These are phyloP conservation scores for Sporothrix brasiliensis DNA, from an alignment of 2,329 filamentous ascomycete genomes.

Conservation along the genomic window DNA sequence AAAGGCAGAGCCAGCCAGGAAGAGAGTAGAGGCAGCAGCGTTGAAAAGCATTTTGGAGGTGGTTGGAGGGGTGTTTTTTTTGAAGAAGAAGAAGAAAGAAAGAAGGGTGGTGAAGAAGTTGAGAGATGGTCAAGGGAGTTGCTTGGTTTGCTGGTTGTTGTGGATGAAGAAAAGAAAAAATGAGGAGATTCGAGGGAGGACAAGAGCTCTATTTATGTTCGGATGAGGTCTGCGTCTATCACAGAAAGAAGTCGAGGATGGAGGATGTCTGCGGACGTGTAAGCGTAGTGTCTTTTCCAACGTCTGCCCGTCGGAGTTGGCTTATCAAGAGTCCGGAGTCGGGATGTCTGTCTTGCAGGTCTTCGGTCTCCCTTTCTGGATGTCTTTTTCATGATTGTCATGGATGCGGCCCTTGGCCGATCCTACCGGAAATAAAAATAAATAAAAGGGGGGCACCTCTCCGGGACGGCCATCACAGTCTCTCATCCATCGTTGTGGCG, in stretches of 20 bases:
- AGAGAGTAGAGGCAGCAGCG: background rate
- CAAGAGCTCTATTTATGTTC: constrained; percentile 22
- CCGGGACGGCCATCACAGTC: background rate
- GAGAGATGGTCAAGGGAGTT: background rate
- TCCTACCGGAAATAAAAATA: background rate
- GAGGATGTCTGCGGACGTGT: background rate
- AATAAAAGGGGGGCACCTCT: background rate
- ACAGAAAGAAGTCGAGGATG: background rate
- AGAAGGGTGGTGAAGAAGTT: background rate
- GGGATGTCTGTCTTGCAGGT: background rate
- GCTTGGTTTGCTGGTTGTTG: constrained; percentile 14
- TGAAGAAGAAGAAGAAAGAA: background rate
- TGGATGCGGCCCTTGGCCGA: constrained; percentile 8
- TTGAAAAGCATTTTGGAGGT: constrained; percentile 27
- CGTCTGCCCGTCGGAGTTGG: background rate
- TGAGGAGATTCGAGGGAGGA: constrained; percentile 3
- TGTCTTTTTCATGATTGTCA: background rate
- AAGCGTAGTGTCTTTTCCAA: too few species aligned
- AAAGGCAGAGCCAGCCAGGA: constrained; percentile 22
- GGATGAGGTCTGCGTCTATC: background rate
- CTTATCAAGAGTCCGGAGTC: background rate
- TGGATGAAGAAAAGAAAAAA: constrained; percentile 15
- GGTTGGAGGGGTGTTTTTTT: background rate
- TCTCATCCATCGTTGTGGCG: background rate
- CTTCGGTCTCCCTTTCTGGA: background rate